Conservation (phyloP, 441 rosid genomes). For the Erysimum pusillum region DNA sequence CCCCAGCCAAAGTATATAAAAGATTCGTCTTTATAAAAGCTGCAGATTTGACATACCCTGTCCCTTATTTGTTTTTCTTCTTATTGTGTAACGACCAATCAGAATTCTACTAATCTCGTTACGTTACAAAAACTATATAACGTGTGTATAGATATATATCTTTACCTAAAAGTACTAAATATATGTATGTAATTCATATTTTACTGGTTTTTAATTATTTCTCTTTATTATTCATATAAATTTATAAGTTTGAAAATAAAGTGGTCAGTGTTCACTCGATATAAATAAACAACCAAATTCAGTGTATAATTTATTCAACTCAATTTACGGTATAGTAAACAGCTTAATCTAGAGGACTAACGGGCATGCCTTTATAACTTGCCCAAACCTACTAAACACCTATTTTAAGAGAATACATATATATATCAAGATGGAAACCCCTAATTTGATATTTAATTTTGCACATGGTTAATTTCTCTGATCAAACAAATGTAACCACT, state of each 20-base stretch:
- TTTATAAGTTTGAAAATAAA: background rate
- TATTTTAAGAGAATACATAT: background rate
- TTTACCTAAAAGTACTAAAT: background rate
- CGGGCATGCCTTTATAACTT: slow-evolving; percentile 14
- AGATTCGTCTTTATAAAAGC: slow-evolving; percentile 39
- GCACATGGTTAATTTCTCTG: background rate
- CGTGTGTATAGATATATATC: background rate
- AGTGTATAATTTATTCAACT: background rate
- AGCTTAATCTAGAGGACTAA: background rate
- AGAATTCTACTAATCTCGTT: background rate
- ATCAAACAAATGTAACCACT: slow-evolving; percentile 6
- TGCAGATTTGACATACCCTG: slow-evolving; percentile 32
- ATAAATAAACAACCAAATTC: slow-evolving; percentile 2
- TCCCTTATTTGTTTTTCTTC: background rate
- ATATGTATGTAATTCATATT: background rate
- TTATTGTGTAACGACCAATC: background rate
- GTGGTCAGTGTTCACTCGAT: slow-evolving; percentile 4
- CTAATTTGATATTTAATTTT: background rate
- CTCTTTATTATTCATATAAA: background rate
- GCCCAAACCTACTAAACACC: slow-evolving; percentile 22
- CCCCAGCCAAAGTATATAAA: slow-evolving; percentile 20
- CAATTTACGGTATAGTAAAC: slow-evolving; percentile 6
- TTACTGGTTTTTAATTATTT: background rate
- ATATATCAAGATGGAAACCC: slow-evolving; percentile 13
- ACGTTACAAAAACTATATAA: background rate